Percentiles rank a stretch among this genome's conserved stretches.
Conservation (phyloP, 352 stramenopile species). For the Phytophthora cactorum region DNA sequence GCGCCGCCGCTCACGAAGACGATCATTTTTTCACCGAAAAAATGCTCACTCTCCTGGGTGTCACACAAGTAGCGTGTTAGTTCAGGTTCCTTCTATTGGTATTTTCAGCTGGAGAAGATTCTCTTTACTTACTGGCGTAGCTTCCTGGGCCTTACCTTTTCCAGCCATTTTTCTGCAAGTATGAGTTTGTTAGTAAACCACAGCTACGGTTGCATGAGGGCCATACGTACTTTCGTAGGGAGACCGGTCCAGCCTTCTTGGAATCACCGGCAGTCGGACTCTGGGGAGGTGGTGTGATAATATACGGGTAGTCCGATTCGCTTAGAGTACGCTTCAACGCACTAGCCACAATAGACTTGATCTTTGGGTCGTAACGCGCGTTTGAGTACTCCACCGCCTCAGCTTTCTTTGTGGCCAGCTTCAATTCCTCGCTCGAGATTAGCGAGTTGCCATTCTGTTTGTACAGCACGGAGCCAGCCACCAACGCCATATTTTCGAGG, state of each 20-base stretch:
- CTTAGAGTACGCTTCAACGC: conserved; percentile 70
- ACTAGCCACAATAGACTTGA: conserved; percentile 67
- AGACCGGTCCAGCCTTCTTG: conserved; percentile 69
- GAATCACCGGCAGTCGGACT: conserved; percentile 38
- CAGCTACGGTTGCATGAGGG: neutral
- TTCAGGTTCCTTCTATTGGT: neutral
- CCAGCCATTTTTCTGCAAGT: conserved; percentile 43
- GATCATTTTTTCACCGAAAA: conserved; percentile 91
- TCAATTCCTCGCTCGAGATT: conserved; percentile 65
- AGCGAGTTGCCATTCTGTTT: conserved; percentile 72
- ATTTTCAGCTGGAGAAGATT: neutral
- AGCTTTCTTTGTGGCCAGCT: conserved; percentile 70
- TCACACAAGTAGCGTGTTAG: neutral
- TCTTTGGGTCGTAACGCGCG: conserved; percentile 74
- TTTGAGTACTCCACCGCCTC: conserved; percentile 79
- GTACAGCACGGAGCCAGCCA: conserved; percentile 56
- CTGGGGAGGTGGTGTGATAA: conserved; percentile 75
- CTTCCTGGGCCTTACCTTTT: conserved; percentile 36
- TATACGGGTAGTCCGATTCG: conserved; percentile 80
- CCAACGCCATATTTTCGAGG: conserved; percentile 73
- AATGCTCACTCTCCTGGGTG: conserved; percentile 60
- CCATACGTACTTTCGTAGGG: conserved; percentile 71
- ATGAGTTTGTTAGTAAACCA: conserved; percentile 5
- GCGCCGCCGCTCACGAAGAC: conserved; percentile 95
- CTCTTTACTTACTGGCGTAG: conserved; percentile 19